These are phyloP conservation scores for Amanita thiersii DNA, from an alignment of 768 basidiomycete genomes.

Conservation along the genomic window DNA sequence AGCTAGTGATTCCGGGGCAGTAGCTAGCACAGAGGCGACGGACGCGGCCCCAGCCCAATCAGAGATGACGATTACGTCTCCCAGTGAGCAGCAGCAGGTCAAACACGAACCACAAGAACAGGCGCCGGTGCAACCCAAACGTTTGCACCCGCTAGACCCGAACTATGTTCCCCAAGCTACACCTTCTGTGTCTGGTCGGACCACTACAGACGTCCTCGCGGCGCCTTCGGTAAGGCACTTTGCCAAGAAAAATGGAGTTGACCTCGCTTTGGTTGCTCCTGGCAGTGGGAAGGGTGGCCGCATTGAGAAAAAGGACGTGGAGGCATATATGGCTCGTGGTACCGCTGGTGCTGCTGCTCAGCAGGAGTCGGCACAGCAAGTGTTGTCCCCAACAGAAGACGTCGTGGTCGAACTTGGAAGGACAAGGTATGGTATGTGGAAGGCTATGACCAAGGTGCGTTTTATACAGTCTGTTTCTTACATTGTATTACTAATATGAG, in stretches of 20 bases:
- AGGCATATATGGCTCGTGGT: slow-evolving; percentile 39
- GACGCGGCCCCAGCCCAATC: slow-evolving; percentile 6
- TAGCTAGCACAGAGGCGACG: background rate
- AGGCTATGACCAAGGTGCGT: slow-evolving; percentile 75
- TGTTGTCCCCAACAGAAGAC: slow-evolving; percentile 25
- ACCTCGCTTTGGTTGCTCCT: slow-evolving; percentile 45
- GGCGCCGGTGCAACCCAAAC: slow-evolving; percentile 16
- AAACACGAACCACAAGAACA: slow-evolving; percentile 6
- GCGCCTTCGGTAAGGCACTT: slow-evolving; percentile 74
- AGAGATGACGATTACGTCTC: background rate
- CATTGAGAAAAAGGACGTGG: slow-evolving; percentile 68
- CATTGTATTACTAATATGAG: slow-evolving; percentile 2
- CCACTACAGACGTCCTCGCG: slow-evolving; percentile 41
- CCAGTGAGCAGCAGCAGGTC: background rate
- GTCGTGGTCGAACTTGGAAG: slow-evolving; percentile 64
- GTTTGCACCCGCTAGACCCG: slow-evolving; percentile 61
- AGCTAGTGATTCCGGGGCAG: background rate
- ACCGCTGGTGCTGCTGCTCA: background rate
- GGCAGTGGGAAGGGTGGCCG: slow-evolving; percentile 73
- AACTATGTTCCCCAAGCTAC: slow-evolving; percentile 20
- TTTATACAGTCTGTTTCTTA: background rate
- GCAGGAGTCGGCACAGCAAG: background rate
- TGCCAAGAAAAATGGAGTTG: slow-evolving; percentile 57
- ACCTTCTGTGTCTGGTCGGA: slow-evolving; percentile 11
- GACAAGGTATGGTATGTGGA: slow-evolving; percentile 82